Base-by-base conservation (phyloP, 768 basidiomycete species). In the Leucosporidium yakuticum region DNA sequence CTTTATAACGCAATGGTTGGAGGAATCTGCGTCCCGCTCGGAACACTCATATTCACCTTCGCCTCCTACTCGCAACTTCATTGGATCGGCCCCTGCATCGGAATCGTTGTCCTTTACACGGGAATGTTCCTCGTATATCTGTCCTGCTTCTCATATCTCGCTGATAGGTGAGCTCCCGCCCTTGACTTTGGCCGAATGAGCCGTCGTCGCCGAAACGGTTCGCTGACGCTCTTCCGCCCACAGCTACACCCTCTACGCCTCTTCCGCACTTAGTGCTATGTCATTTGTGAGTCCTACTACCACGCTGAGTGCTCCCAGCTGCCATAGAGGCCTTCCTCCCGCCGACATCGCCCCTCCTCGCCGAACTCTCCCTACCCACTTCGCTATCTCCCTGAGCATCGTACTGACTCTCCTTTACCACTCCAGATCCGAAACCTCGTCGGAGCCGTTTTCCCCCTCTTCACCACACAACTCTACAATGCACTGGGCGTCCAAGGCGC, bases 401-500 rank as follows among this genome's bases (percentile, higher is more conserved):
- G 3, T 23, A 51, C 50, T 23, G 23, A 27, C 23, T 51, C 14
- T 23, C 5, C n/a, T 51, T n/a, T 23, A 4, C 36, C 36, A 23
- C 36, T 32, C 57, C 12, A 34, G 39, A 57, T 76, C 74, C 74
- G 80, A 54, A 80, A 78, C 66, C 65, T 77, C 56, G 67, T 78
- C 64, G 79, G 68, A 36, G 19, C 81, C 20, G 80, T 79, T 17
- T 88, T 88, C 77, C 84, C 87, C 0, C 80, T 88, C 17, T 88
- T 88, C 77, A 84, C 85, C 12, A 77, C 80, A 23, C 82, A 81
- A 39, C 62, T 88, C 85, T 87, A 84, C 76, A 75, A 77, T 4
- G 78, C 76, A 1, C 80, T 89, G 39, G 83, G 81, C 21, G 85
- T 84, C 65, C 82, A 81, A 68, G 87, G 87, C 84, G 85, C 85